phyloP scores from a whole-genome alignment of 352 stramenopile genomes.

The Phytophthora nicotianae region DNA sequence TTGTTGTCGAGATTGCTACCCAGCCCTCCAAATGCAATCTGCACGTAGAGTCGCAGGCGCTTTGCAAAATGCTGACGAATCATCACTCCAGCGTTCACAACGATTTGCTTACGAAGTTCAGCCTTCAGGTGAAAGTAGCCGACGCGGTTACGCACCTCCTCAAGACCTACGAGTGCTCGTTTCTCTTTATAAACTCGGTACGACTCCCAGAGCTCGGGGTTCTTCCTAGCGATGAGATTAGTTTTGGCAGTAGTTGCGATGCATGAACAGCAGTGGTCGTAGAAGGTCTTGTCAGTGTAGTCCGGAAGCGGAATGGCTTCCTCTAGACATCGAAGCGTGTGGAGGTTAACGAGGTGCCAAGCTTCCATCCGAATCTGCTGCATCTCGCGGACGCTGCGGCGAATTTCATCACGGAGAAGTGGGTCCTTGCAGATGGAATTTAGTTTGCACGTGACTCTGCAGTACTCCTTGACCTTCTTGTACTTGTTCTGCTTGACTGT shows the following conservation, averaged over 20 bases:
- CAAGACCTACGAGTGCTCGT: neutral
- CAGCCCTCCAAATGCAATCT: slow-evolving; percentile 3
- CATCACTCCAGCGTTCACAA: slow-evolving; percentile 11
- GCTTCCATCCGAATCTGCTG: slow-evolving; percentile 29
- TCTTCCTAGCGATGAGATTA: slow-evolving; percentile 17
- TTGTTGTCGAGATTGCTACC: neutral
- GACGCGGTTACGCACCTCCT: neutral
- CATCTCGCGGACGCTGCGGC: slow-evolving; percentile 1
- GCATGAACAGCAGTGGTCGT: slow-evolving; percentile 19
- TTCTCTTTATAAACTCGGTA: slow-evolving; percentile 14
- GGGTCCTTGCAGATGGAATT: neutral
- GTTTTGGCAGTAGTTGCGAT: slow-evolving; percentile 13
- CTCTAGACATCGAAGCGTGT: no score
- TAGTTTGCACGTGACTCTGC: neutral
- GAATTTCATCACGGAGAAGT: neutral
- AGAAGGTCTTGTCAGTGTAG: slow-evolving; percentile 21
- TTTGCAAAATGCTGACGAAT: slow-evolving; percentile 12
- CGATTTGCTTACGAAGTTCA: slow-evolving; percentile 14
- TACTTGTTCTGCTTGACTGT: neutral
- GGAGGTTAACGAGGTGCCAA: no score
- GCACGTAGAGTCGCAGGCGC: slow-evolving; percentile 6
- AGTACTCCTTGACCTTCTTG: neutral
- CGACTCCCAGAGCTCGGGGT: slow-evolving; percentile 13
- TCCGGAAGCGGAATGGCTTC: slow-evolving; percentile 12
- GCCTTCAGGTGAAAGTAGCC: no score